Evolutionary conservation across 805 yeast genomes (phyloP).

Genomic region (Vanderwaltozyma tropicalis): DNA sequence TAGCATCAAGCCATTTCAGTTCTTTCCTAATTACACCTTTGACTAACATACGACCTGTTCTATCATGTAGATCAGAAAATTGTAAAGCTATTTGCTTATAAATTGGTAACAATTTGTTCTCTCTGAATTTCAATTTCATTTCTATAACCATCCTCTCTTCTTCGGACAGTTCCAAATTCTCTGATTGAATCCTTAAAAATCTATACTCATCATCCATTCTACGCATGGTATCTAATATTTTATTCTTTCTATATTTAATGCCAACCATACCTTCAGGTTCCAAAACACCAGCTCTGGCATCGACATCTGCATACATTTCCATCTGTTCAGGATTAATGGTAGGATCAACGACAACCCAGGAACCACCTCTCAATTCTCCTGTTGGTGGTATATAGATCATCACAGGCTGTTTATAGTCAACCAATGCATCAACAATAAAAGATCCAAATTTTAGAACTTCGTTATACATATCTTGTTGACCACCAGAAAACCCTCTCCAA

Average conservation of each 20-base stretch:
- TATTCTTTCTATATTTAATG: conserved; percentile 91
- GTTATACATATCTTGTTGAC: conserved; percentile 98
- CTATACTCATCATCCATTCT: conserved; percentile 75
- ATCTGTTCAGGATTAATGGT: conserved; percentile 93
- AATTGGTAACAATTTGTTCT: conserved; percentile 68
- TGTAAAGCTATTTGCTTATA: conserved; percentile 89
- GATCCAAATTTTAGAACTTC: conserved; percentile 97
- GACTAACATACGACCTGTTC: conserved; percentile 93
- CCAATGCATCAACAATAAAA: conserved; percentile 91
- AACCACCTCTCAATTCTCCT: conserved; percentile 99
- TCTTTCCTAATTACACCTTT: conserved; percentile 85
- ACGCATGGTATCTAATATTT: conserved; percentile 76
- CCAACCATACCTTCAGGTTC: conserved; percentile 99
- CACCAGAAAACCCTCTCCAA: conserved; percentile 99
- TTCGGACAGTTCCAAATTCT: conserved; percentile 40
- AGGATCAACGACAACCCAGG: conserved; percentile 99
- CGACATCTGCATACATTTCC: conserved; percentile 98
- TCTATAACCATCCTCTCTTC: conserved; percentile 61
- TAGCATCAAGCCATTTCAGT: conserved; percentile 73
- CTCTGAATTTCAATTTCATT: conserved; percentile 65
- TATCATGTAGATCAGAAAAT: conserved; percentile 95
- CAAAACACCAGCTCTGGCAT: conserved; percentile 92
- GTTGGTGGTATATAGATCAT: conserved; percentile 95
- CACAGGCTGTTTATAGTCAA: conserved; percentile 92
- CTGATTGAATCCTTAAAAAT: conserved; percentile 50